Percentiles rank a stretch among this genome's conserved stretches.
Evolutionary conservation across 495 filamentous ascomycete species (phyloP).

Genomic region (Daldinia vernicosa): DNA sequence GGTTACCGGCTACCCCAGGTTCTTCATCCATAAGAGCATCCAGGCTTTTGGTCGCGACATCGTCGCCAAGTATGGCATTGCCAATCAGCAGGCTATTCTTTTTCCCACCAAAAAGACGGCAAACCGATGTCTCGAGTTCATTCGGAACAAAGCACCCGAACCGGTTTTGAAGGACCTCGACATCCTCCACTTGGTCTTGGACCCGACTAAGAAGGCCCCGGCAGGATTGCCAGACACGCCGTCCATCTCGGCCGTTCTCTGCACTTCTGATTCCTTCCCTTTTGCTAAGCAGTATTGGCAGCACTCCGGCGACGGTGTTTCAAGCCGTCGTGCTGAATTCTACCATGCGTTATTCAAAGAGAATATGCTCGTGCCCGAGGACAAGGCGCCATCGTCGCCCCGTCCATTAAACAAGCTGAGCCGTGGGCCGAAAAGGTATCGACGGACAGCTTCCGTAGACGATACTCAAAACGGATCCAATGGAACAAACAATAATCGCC

Average conservation of each 20-base stretch:
- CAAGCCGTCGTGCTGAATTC: conserved; percentile 90
- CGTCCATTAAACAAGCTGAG: conserved; percentile 54
- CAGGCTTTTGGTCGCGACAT: conserved; percentile 75
- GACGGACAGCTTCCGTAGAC: conserved; percentile 65
- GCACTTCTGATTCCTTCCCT: conserved; percentile 67
- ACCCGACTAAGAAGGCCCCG: conserved; percentile 61
- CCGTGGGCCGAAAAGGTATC: conserved; percentile 78
- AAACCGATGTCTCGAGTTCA: conserved; percentile 73
- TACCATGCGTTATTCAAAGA: conserved; percentile 78
- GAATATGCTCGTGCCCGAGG: conserved; percentile 68
- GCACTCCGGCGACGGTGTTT: conserved; percentile 93
- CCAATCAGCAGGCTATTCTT: conserved; percentile 75
- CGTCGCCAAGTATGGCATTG: conserved; percentile 66
- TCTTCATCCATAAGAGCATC: conserved; percentile 90
- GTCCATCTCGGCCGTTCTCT: conserved; percentile 75
- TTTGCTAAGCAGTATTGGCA: conserved; percentile 95
- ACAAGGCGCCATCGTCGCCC: conserved; percentile 34
- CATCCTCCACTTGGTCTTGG: conserved; percentile 71
- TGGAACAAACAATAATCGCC: conserved; percentile 19
- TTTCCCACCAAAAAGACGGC: conserved; percentile 78
- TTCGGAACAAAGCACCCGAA: conserved; percentile 64
- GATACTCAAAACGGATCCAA: conserved; percentile 21
- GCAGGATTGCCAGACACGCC: conserved; percentile 53
- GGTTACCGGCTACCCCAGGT: conserved; percentile 95
- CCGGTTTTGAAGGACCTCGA: conserved; percentile 61